phyloP scores from a whole-genome alignment of 2,329 filamentous ascomycete species.

The Trichoderma sp. region DNA sequence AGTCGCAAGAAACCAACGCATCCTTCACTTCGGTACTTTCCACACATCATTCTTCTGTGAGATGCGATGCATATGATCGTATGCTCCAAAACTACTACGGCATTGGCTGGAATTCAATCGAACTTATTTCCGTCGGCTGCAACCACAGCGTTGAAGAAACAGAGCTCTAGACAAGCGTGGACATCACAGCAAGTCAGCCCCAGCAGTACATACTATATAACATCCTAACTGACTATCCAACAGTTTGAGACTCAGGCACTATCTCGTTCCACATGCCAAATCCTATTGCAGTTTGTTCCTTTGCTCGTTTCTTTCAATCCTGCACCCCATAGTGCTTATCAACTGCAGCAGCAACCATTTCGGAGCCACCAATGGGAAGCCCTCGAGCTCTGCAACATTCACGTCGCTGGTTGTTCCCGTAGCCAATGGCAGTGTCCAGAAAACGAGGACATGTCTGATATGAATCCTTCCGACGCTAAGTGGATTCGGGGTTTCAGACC shows the following conservation, averaged over 20 bases:
- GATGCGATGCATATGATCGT: slow-evolving; percentile 37
- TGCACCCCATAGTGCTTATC: neutral
- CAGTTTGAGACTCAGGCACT: neutral
- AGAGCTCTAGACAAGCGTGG: slow-evolving; percentile 33
- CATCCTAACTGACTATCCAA: neutral
- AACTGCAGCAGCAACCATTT: neutral
- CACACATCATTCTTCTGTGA: slow-evolving; percentile 28
- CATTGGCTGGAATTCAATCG: slow-evolving; percentile 35
- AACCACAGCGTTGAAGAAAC: slow-evolving; percentile 36
- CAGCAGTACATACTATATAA: neutral
- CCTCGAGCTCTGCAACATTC: neutral
- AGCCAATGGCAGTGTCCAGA: neutral
- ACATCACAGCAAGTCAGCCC: neutral
- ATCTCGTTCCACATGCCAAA: neutral
- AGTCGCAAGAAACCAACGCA: slow-evolving; percentile 16
- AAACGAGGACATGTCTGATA: neutral
- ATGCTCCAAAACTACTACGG: slow-evolving; percentile 35
- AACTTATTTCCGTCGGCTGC: slow-evolving; percentile 38
- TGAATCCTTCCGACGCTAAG: neutral
- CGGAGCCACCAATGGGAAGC: neutral
- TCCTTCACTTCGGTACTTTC: slow-evolving; percentile 25
- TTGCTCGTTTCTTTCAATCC: neutral
- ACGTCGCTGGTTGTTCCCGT: neutral
- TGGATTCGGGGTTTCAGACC: slow-evolving; percentile 4
- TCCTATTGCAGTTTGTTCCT: neutral